Evolutionary conservation across 768 basidiomycete genomes (phyloP), one percentile per base, ranked within the genome.

Genomic region (Mycena amicta): DNA sequence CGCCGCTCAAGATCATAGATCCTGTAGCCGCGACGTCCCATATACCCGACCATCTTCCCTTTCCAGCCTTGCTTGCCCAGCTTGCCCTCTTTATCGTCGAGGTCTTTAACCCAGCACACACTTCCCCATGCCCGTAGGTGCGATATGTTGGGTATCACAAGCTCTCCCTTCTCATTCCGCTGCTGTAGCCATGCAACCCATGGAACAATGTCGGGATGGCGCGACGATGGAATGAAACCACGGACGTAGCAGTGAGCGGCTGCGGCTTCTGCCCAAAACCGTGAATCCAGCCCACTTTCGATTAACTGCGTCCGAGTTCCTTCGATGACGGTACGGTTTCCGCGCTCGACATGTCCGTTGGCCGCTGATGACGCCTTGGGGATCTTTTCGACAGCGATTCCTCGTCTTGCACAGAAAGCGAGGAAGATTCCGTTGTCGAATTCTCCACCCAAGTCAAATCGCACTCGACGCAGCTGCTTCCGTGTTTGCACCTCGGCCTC

Each of bases 361-460:
- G 70, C 67, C 23, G 68, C 47, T 13, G 66, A 70, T 0, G 66
- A 67, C 43, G 64, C 20, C 43, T 63, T 59, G 66, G 54, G 26
- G 46, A 62, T 3, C 16, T 26, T 37, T 22, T 59, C 57, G 4
- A 59, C n/a, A 18, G 11, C 22, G 13, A 72, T 71, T 1, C 74
- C 71, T 16, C 67, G 47, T 4, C 53, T 37, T 0, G 5, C 18
- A 18, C 65, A 60, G 37, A 62, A 66, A 1, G 16, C 39, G 8
- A 63, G 28, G 51, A 71, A 73, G 5, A 66, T 41, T 0, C 56
- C 25, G 51, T 66, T 68, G 2, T 67, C 41, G 39, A 67, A 74
- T 59, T 75, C 71, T 2, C 65, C 63, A 3, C 74, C 74, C 13
- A 65, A 54, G 52, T 76, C 71, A 0, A 60, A 53, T 1, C 60